Percentiles rank a stretch among this genome's conserved stretches.
These are phyloP conservation scores for Rusavskia elegans DNA, from an alignment of 495 filamentous ascomycete species.

Conservation along the genomic window DNA sequence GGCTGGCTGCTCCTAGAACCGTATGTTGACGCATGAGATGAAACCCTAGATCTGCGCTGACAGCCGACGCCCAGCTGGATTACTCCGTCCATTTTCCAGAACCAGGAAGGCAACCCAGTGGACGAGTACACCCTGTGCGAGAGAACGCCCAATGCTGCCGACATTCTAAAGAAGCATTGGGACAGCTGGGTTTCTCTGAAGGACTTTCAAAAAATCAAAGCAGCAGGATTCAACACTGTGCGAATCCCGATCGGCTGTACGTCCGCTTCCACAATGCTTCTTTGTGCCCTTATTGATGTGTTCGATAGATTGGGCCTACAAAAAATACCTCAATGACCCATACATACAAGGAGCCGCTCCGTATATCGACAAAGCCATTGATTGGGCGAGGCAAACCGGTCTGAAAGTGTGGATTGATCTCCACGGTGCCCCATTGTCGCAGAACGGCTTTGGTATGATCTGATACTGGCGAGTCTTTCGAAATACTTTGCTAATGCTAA, in stretches of 20 bases:
- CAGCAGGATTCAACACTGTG: constrained; percentile 31
- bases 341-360: constrained; percentile 29
- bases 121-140: constrained; percentile 46
- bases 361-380: constrained; percentile 29
- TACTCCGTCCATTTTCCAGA: constrained; percentile 28
- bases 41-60: not conserved
- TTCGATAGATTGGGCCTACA: constrained; percentile 26
- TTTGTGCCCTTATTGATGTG: not conserved
- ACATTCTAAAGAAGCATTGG: constrained; percentile 40
- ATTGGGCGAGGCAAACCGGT: constrained; percentile 24
- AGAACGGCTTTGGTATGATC: constrained; percentile 36
- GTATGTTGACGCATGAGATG: constrained; percentile 1
- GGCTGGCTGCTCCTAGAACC: constrained; percentile 40
- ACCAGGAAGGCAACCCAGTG: constrained; percentile 24
- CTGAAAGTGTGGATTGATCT: constrained; percentile 34
- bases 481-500: constrained; percentile 14
- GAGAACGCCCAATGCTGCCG: constrained; percentile 31
- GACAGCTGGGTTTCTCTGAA: constrained; percentile 42
- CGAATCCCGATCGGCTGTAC: constrained; percentile 30
- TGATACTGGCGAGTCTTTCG: constrained; percentile 29
- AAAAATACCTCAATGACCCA: constrained; percentile 24
- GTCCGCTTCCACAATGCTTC: not conserved
- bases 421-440: constrained; percentile 42
- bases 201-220: constrained; percentile 35
- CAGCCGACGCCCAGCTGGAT: constrained; percentile 19